Evolutionary conservation across 257 asterid genomes (phyloP), one percentile per base, ranked within the genome.

Genomic region (Verbascum thapsus): DNA sequence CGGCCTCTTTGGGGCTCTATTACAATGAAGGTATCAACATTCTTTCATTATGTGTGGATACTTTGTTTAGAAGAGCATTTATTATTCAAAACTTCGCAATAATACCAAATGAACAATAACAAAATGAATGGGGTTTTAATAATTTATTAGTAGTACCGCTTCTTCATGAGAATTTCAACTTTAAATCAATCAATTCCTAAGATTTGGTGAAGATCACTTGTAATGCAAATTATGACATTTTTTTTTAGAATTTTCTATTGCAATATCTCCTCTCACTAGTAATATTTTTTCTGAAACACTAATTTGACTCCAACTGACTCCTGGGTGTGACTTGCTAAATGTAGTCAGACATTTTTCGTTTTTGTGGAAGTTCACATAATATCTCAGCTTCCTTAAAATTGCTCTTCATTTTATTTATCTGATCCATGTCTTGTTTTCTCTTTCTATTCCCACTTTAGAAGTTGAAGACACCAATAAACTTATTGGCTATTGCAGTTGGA

Each of bases 401-500:
- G n/a, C 15, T 53, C 19, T 45, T 53, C 35, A 20, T 66, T 55
- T 55, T 53, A 12, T 61, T 44, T 19, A 40, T 70, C 77, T 66
- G 54, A 78, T 61, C 30, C 42, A 9, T 19, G 53, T 15, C 23
- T 62, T 61, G 37, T 72, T 62, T 16, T 26, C 1, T 56, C 44
- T 48, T 62, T 13, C 30, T 61, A 7, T 38, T 61, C 71, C 68
- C 52, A 35, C 17, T 72, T 20, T 56, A 81, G 90, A 82, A 67
- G 63, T 67, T 67, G 40, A 78, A 72, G 59, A 67, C 80, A 56
- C 79, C 80, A 20, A 74, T 58, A 72, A 88, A 77, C 79, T 77
- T 88, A 65, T 60, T 88, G 79, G 96, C 90, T 65, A 70, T 88
- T 66, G 88, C 96, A 61, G 96, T 78, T 64, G 96, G 96, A 53